phyloP scores from a whole-genome alignment of 352 stramenopile genomes.

The Pythium sp. region DNA sequence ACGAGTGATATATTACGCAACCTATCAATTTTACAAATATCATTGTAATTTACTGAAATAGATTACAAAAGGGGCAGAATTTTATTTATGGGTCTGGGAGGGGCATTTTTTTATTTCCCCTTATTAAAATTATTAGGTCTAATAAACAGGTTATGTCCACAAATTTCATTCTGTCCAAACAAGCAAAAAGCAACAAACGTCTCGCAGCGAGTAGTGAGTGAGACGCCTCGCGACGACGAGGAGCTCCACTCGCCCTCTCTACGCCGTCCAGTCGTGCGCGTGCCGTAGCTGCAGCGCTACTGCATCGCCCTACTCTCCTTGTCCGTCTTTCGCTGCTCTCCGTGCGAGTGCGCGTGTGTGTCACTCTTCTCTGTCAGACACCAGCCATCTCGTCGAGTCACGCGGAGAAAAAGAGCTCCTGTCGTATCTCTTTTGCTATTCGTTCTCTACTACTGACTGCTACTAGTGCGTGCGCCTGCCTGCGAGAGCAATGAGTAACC shows the following conservation, averaged over 20 bases:
- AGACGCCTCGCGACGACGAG: neutral
- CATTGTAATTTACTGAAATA: no score
- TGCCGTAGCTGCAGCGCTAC: neutral
- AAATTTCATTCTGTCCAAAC: no score
- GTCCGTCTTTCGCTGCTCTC: neutral
- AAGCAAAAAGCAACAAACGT: no score
- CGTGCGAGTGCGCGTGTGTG: neutral
- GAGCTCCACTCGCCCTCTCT: neutral
- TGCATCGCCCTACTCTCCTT: neutral
- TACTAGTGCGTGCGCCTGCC: neutral
- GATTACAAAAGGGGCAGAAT: no score
- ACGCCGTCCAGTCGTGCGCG: no score
- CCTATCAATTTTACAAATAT: no score
- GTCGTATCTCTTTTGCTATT: neutral
- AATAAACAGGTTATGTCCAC: no score
- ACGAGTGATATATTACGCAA: no score
- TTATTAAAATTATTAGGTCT: no score
- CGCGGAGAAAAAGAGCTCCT: neutral
- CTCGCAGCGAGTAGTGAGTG: no score
- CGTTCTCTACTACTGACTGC: neutral
- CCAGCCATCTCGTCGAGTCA: neutral
- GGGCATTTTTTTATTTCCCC: no score
- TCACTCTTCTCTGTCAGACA: neutral
- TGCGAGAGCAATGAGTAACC: conserved; percentile 1
- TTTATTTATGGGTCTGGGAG: no score